Conservation (phyloP, 1,284 basidiomycete species). For the Cutaneotrichosporon sp. region DNA sequence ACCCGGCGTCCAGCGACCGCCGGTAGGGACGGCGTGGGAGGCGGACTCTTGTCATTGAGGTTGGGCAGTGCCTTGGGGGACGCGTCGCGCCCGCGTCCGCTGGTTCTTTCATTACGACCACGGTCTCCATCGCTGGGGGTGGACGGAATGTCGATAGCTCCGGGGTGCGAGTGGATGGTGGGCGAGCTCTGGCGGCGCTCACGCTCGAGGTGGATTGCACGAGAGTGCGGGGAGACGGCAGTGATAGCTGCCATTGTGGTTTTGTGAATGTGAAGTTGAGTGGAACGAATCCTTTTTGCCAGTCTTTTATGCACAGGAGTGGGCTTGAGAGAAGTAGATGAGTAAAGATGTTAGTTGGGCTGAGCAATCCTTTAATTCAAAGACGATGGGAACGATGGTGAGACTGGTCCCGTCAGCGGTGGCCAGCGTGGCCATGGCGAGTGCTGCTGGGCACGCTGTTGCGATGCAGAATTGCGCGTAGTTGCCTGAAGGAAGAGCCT, state of each 20-base stretch:
- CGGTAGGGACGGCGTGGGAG: constrained; percentile 10
- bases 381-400: too few relatives aligned
- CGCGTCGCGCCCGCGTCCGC: constrained; percentile 15
- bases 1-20: constrained; percentile 12
- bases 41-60: constrained; percentile 12
- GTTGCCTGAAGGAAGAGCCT: too few relatives aligned
- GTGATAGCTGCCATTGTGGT: background rate
- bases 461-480: background rate
- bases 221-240: background rate
- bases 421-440: too few relatives aligned
- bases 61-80: constrained; percentile 17
- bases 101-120: background rate
- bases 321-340: too few relatives aligned
- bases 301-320: background rate
- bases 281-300: too few relatives aligned
- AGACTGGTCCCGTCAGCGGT: too few relatives aligned
- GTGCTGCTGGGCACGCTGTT: background rate
- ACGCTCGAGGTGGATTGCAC: background rate
- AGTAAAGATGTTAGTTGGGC: too few relatives aligned
- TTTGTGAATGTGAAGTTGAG: background rate
- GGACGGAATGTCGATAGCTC: constrained; percentile 1
- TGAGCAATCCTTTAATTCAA: too few relatives aligned
- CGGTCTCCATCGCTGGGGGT: too few relatives aligned
- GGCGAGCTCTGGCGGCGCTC: background rate
- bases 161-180: background rate